Conservation (phyloP, 805 yeast genomes). For the Lachancea dasiensis region DNA sequence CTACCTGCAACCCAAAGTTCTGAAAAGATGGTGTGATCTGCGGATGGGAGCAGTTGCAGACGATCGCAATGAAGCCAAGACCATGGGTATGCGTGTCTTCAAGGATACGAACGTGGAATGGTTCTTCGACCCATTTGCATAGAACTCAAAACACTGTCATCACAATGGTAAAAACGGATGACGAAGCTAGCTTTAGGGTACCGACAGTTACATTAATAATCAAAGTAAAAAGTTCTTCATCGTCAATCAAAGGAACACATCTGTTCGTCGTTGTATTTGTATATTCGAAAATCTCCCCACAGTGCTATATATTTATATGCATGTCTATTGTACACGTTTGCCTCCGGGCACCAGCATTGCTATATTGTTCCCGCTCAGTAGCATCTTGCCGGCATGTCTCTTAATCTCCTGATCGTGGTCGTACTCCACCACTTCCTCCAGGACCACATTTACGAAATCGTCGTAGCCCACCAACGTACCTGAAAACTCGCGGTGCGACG, state of each 20-base stretch:
- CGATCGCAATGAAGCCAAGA: conserved; percentile 38
- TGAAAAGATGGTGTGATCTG: conserved; percentile 27
- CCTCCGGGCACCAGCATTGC: conserved; percentile 63
- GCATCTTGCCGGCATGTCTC: conserved; percentile 48
- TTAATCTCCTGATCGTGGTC: conserved; percentile 38
- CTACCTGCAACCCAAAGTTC: conserved; percentile 34
- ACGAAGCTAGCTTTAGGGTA: too few species aligned
- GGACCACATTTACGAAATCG: conserved; percentile 87
- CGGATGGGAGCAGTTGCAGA: conserved; percentile 36
- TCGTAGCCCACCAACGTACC: conserved; percentile 91
- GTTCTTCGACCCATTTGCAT: conserved; percentile 48
- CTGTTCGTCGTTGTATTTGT: too few species aligned
- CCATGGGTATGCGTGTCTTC: conserved; percentile 65
- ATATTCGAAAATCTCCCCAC: too few species aligned
- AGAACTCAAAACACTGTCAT: conserved; percentile 13
- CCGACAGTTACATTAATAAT: too few species aligned
- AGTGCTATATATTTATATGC: too few species aligned
- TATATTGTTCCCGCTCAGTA: conserved; percentile 65
- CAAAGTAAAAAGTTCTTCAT: too few species aligned
- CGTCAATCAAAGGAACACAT: too few species aligned
- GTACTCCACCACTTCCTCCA: conserved; percentile 55
- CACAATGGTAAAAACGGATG: conserved; percentile 10
- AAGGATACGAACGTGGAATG: conserved; percentile 41
- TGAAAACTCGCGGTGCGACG: conserved; percentile 66
- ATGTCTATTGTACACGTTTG: conserved; percentile 18